A percentile compares a stretch with the other conserved stretches of the same genome.
Evolutionary conservation across 768 basidiomycete species (phyloP).

Genomic region (Pleurotus platypus): DNA sequence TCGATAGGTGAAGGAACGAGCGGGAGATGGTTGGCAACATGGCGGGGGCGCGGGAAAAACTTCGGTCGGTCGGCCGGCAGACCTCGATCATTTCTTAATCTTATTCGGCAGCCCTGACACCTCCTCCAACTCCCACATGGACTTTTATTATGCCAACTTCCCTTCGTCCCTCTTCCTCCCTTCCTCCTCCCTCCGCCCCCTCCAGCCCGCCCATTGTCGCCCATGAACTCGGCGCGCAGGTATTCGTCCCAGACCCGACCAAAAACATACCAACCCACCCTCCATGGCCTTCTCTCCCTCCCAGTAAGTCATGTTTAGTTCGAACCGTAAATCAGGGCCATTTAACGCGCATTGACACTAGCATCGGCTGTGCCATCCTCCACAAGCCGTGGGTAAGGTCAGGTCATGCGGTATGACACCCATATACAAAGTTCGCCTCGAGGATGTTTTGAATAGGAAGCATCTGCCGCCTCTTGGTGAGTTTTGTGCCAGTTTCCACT

Average conservation of each 20-base stretch:
- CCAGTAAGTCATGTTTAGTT: conserved; percentile 25
- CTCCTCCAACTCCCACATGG: neutral
- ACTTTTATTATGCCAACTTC: neutral
- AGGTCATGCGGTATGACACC: conserved; percentile 69
- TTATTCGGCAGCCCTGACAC: neutral
- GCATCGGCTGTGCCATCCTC: conserved; percentile 64
- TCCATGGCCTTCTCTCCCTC: conserved; percentile 31
- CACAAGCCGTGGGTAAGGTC: conserved; percentile 57
- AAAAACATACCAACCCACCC: conserved; percentile 19
- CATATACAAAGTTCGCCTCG: conserved; percentile 60
- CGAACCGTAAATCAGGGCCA: neutral
- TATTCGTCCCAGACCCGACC: conserved; percentile 21
- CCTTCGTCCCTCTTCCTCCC: neutral
- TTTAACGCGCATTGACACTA: conserved; percentile 12
- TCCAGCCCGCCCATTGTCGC: conserved; percentile 16
- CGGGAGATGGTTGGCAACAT: too few relatives aligned
- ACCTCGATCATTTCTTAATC: neutral
- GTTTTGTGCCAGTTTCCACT: conserved; percentile 10
- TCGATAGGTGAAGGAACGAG: too few relatives aligned
- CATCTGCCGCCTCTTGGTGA: conserved; percentile 75
- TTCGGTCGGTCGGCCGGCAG: too few relatives aligned
- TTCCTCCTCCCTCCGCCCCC: conserved; percentile 19
- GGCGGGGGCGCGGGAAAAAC: too few relatives aligned
- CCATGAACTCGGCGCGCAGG: conserved; percentile 15
- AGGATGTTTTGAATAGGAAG: conserved; percentile 72